Percentiles rank a stretch among this genome's conserved stretches.
phyloP scores from a whole-genome alignment of 2,329 filamentous ascomycete species.

The Lachnellula suecica region DNA sequence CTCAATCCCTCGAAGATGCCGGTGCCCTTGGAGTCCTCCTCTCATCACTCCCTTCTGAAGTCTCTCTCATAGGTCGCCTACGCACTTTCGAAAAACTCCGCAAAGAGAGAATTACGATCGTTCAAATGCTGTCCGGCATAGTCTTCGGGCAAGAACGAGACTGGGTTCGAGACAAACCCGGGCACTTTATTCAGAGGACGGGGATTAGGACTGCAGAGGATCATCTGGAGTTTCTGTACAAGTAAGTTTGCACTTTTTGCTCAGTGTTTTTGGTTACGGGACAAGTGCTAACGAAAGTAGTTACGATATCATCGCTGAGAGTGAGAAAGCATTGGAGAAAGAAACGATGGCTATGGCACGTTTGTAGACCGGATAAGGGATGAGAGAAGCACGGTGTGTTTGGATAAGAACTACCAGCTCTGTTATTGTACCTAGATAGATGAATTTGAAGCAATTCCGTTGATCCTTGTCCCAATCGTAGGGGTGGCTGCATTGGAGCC shows the following conservation, averaged over 20 bases:
- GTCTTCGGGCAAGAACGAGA: slow-evolving; percentile 3
- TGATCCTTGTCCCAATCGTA: not conserved
- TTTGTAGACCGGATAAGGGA: not conserved
- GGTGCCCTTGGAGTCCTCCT: slow-evolving; percentile 24
- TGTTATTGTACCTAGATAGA: not conserved
- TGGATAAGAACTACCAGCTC: not conserved
- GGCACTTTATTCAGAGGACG: not conserved
- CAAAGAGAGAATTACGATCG: not conserved
- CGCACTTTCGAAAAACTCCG: not conserved
- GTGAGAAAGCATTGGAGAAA: slow-evolving; percentile 3
- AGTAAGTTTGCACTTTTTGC: not conserved
- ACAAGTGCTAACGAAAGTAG: slow-evolving; percentile 1
- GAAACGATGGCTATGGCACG: slow-evolving; percentile 4
- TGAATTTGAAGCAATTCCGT: not conserved
- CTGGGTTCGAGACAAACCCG: not conserved
- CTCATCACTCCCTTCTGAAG: not conserved
- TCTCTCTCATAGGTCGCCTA: slow-evolving; percentile 29
- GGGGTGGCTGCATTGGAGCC: not conserved
- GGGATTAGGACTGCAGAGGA: slow-evolving; percentile 7
- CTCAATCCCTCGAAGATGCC: slow-evolving; percentile 37
- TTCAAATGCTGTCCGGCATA: slow-evolving; percentile 5
- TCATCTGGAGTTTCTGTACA: slow-evolving; percentile 7
- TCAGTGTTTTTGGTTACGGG: not conserved
- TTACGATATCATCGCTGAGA: slow-evolving; percentile 15
- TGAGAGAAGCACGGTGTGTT: no score